Base-by-base conservation (phyloP, 768 basidiomycete species). In the Rhodotorula babjevae region DNA sequence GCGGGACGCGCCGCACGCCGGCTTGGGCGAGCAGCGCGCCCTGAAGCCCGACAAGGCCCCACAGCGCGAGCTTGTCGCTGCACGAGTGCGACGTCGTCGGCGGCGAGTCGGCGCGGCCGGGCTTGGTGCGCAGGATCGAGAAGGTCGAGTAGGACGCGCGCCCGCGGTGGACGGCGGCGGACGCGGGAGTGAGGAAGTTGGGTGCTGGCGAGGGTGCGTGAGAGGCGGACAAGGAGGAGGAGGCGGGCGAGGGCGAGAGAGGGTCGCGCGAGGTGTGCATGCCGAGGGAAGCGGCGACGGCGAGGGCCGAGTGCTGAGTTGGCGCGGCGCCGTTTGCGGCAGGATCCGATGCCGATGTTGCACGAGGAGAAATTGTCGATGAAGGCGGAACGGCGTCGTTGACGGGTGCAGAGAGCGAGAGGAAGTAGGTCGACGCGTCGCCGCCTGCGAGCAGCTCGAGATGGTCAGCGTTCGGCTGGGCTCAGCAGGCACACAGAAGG, bases 11-110 rank as follows among this genome's bases (percentile, higher is more conserved):
- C 7, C 75, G 75, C 23, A 77, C 53, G 87, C 81, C 72, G 85
- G 83, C 25, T 71, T 81, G 11, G 15, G 87, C 84, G 5, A 86
- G 86, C 61, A 96, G 82, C 3, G 90, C 89, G 7, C 95, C 94
- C 78, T 95, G 92, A 36, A 95, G 83, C 0, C 94, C 94, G 8
- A 92, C 82, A 0, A 89, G 85, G 66, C 85, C 87, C 93, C 93
- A 98, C 10, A 85, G 82, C 0, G 92, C 92, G 55, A 98, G 89
- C 81, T 98, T 98, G 80, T 98, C 94, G 75, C 90, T 92, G 81
- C 94, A 98, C 0, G 93, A 92, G 88, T 96, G 91, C 77, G 86
- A 91, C 0, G 86, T 79, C 2, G 94, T 92, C 0, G 87, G 87
- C 0, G 88, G 88, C 0, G 93, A 89, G 79, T 98, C 94, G 0